Evolutionary conservation across 2,329 filamentous ascomycete genomes (phyloP).

Genomic region (Xylariales sp.): DNA sequence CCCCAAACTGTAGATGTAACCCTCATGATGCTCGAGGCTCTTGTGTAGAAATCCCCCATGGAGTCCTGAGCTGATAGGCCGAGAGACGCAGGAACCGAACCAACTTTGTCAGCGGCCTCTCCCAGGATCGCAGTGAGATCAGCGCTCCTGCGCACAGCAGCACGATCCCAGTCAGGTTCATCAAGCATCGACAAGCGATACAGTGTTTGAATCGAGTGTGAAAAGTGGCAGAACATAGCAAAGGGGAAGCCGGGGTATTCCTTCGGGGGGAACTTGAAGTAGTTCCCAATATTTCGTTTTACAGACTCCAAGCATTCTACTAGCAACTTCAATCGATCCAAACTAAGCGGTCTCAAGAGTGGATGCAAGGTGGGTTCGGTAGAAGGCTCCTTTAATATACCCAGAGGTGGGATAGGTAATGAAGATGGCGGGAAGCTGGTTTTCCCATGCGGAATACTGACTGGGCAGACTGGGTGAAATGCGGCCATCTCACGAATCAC

Average conservation of each 20-base stretch:
- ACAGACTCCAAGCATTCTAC: conserved; percentile 16
- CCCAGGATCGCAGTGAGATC: conserved; percentile 17
- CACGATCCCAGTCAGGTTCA: conserved; percentile 21
- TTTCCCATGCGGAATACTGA: conserved; percentile 11
- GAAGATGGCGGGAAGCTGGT: background rate
- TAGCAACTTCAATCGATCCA: conserved; percentile 16
- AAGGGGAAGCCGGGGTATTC: conserved; percentile 18
- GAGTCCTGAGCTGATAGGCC: conserved; percentile 14
- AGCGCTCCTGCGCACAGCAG: conserved; percentile 11
- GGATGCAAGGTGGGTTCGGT: background rate
- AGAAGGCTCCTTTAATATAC: background rate
- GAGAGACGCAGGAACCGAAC: conserved; percentile 12
- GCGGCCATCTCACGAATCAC: conserved; percentile 30
- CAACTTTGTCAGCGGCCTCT: conserved; percentile 11
- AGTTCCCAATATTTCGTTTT: conserved; percentile 17
- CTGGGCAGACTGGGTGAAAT: conserved; percentile 11
- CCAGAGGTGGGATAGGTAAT: background rate
- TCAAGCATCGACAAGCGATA: conserved; percentile 21
- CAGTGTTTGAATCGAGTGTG: conserved; percentile 18
- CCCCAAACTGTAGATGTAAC: conserved; percentile 3
- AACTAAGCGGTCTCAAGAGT: conserved; percentile 2
- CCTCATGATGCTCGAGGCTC: background rate
- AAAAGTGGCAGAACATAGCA: conserved; percentile 18
- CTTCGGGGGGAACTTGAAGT: conserved; percentile 13
- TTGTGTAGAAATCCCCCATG: conserved; percentile 3